Conservation (phyloP, 1,284 basidiomycete genomes). For the Schizopora paradoxa region DNA sequence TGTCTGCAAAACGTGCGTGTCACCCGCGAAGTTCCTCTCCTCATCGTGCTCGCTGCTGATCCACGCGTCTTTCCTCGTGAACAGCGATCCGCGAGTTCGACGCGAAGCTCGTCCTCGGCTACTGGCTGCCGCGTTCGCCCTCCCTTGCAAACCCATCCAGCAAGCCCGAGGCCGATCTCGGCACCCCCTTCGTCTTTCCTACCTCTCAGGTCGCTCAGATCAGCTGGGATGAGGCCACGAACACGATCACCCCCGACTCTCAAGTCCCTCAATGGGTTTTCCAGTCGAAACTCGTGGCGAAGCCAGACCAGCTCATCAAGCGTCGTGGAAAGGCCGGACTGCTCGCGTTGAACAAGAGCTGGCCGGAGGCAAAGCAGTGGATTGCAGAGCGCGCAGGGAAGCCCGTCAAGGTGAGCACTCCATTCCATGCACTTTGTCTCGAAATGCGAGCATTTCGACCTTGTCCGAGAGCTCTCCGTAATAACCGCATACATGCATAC, state of each 20-base stretch:
- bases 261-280: slow-evolving; percentile 84
- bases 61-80: slow-evolving; percentile 3
- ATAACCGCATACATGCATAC: too few relatives aligned
- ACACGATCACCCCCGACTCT: slow-evolving; percentile 74
- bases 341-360: slow-evolving; percentile 89
- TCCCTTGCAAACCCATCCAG: slow-evolving; percentile 41
- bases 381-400: slow-evolving; percentile 89
- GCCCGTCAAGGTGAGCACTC: slow-evolving; percentile 70
- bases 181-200: slow-evolving; percentile 61
- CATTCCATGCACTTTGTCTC: too few relatives aligned
- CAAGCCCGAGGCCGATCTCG: slow-evolving; percentile 39
- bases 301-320: slow-evolving; percentile 99
- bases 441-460: too few relatives aligned
- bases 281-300: slow-evolving; percentile 83
- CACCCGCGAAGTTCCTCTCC: neutral
- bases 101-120: slow-evolving; percentile 89
- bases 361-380: slow-evolving; percentile 85
- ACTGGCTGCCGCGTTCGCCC: slow-evolving; percentile 89
- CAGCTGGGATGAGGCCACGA: slow-evolving; percentile 81
- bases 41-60: slow-evolving; percentile 1
- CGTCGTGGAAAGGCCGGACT: slow-evolving; percentile 97
- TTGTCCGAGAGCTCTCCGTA: too few relatives aligned
- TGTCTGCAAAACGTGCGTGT: slow-evolving; percentile 18
- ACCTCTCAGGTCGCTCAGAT: slow-evolving; percentile 75
- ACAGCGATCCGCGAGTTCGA: slow-evolving; percentile 91